phyloP scores from a whole-genome alignment of 2,329 filamentous ascomycete species.

The Ophiostoma ulmi region DNA sequence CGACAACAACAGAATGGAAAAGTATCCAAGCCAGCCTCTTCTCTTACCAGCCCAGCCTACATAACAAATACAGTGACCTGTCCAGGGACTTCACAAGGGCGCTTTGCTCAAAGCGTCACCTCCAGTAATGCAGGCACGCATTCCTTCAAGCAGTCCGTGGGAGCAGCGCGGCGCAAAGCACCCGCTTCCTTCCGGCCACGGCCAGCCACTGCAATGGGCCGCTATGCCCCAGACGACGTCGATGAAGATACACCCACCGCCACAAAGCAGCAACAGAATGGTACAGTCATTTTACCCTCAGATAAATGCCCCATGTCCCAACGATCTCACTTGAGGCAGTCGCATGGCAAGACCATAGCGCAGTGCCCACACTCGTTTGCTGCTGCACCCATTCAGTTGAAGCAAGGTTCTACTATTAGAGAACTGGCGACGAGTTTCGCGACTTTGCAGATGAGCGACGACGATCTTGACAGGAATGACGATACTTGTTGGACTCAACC shows the following conservation, averaged over 20 bases:
- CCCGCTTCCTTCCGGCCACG: constrained; percentile 39
- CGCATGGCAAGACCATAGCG: not conserved
- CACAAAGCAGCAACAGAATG: constrained; percentile 34
- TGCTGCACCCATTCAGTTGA: not conserved
- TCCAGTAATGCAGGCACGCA: constrained; percentile 46
- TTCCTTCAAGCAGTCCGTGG: constrained; percentile 44
- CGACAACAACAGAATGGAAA: not conserved
- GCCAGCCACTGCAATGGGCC: constrained; percentile 38
- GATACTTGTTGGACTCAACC: constrained; percentile 16
- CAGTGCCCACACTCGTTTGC: not conserved
- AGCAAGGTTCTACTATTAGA: not conserved
- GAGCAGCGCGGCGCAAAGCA: constrained; percentile 37
- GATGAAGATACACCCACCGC: constrained; percentile 30
- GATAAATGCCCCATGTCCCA: constrained; percentile 20
- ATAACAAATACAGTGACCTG: constrained; percentile 29
- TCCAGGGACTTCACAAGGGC: constrained; percentile 35
- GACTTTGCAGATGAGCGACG: not conserved
- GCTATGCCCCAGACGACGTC: constrained; percentile 22
- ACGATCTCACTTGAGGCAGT: not conserved
- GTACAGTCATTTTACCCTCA: constrained; percentile 35
- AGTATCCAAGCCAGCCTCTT: constrained; percentile 7
- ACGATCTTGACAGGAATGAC: not conserved
- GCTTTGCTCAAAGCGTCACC: constrained; percentile 55
- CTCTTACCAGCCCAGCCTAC: constrained; percentile 30
- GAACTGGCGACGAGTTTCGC: constrained; percentile 2